These are phyloP conservation scores for Fusarium brachygibbosum DNA, from an alignment of 2,329 filamentous ascomycete genomes.

Conservation along the genomic window DNA sequence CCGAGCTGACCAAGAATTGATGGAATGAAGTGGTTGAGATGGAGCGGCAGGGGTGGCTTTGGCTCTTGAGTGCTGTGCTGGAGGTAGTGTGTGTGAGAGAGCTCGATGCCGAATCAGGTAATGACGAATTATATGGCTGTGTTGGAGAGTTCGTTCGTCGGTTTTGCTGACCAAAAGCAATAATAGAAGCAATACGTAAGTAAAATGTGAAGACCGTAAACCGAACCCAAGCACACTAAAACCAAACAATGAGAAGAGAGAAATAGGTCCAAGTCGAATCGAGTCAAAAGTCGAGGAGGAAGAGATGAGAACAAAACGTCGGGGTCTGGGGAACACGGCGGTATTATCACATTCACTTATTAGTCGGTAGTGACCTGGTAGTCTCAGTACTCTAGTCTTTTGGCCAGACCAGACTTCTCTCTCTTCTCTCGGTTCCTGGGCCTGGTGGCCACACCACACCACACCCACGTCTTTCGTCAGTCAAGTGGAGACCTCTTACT, in stretches of 20 bases:
- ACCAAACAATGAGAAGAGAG: conserved; percentile 19
- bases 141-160: conserved; percentile 5
- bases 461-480: conserved; percentile 47
- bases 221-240: conserved; percentile 30
- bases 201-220: conserved; percentile 22
- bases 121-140: conserved; percentile 20
- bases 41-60: conserved; percentile 18
- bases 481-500: conserved; percentile 31
- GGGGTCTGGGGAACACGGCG: conserved; percentile 48
- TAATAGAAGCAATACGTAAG: conserved; percentile 15
- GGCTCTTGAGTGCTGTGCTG: conserved; percentile 5
- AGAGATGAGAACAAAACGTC: conserved; percentile 38
- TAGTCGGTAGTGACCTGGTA: conserved; percentile 21
- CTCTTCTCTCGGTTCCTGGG: conserved; percentile 30
- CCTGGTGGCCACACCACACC: conserved; percentile 43
- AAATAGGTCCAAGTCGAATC: conserved; percentile 22
- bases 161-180: conserved; percentile 25
- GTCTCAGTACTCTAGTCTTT: conserved; percentile 28
- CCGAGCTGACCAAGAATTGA: conserved; percentile 24
- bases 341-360: conserved; percentile 49
- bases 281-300: conserved; percentile 33
- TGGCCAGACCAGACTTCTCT: conserved; percentile 26
- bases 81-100: conserved; percentile 2
- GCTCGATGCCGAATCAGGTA: conserved; percentile 19
- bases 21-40: conserved; percentile 34